Base-by-base conservation (phyloP, 2,329 filamentous ascomycete genomes). In the Pseudodiploospora longispora region DNA sequence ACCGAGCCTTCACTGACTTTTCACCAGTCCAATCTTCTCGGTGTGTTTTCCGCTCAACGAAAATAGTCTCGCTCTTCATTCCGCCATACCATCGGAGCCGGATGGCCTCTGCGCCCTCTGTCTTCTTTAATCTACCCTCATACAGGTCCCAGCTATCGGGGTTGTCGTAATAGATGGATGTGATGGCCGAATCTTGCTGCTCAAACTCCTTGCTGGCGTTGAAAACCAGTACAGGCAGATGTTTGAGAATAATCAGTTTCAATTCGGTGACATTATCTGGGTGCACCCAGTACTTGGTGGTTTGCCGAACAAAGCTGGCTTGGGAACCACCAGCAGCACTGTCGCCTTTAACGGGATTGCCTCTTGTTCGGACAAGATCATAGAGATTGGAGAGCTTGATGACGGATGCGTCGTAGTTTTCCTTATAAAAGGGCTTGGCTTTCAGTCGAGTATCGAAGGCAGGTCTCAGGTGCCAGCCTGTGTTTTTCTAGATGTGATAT, bases 271-370 rank as follows among this genome's bases (percentile, higher is more conserved):
- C 93, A 60, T 98, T 98, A 66, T 97, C 93, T 3, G 87, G 87
- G 60, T 98, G 93, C 38, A 98, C 93, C 93, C 93, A 98, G 71
- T 98, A 98, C 67, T 98, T 98, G 30, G 93, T 98, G 1, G 93
- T 98, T 61, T 97, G 87, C 47, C 93, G 86, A 50, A 98, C 82
- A 60, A 98, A 98, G 72, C 85, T 97, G 60, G 90, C 91, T 66
- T 98, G 93, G 51, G 78, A 80, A 44, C 91, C 93, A 55, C 93
- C 93, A 10, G 93, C 93, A 6, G 90, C 74, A 54, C 88, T 87
- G 64, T 98, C 93, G 46, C 93, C 93, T 67, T 88, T 90, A 58
- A 88, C 82, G 0, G 93, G 93, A 61, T 94, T 91, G 47, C 93
- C 93, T 54, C 91, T 80, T 3, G 91, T 98, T 44, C 93, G 82